Conservation (phyloP, 371 early-diverging fungal species). For the Actinomortierella ambigua region DNA sequence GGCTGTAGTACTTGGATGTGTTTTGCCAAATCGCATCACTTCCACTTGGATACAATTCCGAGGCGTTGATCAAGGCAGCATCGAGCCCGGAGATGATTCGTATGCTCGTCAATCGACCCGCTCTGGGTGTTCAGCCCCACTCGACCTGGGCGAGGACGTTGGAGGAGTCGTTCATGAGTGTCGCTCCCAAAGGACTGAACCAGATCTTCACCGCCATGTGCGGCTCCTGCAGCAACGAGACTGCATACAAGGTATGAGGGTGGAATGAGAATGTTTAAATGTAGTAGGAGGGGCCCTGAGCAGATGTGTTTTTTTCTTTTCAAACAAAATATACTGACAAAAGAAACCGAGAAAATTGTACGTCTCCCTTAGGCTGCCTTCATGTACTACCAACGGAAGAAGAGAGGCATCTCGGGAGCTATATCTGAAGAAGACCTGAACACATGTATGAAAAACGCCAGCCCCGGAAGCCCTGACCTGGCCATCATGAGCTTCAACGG, state of each 20-base stretch:
- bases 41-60: constrained; percentile 78
- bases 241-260: constrained; percentile 69
- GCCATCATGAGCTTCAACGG: constrained; percentile 70
- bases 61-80: constrained; percentile 64
- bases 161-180: constrained; percentile 70
- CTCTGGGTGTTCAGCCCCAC: constrained; percentile 72
- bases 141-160: constrained; percentile 68
- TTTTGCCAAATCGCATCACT: constrained; percentile 82
- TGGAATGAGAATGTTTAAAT: no score
- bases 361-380: constrained; percentile 59
- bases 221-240: constrained; percentile 79
- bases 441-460: constrained; percentile 70
- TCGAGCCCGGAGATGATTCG: constrained; percentile 47
- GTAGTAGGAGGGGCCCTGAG: no score
- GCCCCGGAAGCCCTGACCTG: constrained; percentile 74
- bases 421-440: constrained; percentile 55
- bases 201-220: constrained; percentile 83
- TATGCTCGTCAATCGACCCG: constrained; percentile 57
- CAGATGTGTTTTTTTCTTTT: no score
- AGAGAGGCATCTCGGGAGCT: constrained; percentile 54
- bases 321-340: no score
- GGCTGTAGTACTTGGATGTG: constrained; percentile 57
- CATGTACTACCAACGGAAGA: constrained; percentile 66
- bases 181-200: constrained; percentile 70
- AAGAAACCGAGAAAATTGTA: no score